Evolutionary conservation across 2,329 filamentous ascomycete species (phyloP).

Genomic region (Alternaria ethzedia): DNA sequence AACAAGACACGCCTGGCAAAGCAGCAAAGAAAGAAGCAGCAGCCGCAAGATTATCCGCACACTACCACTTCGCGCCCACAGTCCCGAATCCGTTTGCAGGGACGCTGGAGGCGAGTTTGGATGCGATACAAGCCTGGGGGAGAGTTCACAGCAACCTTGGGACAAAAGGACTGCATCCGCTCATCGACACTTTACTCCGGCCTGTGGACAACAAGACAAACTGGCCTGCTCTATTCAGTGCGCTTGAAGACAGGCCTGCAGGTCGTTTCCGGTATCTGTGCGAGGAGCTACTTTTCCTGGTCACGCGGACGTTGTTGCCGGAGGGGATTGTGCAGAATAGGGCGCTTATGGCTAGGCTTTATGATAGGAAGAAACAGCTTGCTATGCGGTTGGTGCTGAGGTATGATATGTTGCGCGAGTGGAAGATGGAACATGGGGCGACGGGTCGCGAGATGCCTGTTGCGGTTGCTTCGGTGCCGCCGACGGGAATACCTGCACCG

Average conservation of each 20-base stretch:
- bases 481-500: neutral
- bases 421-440: conserved; percentile 14
- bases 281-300: conserved; percentile 28
- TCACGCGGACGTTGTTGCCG: conserved; percentile 33
- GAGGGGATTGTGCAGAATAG: conserved; percentile 36
- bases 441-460: conserved; percentile 6
- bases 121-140: conserved; percentile 27
- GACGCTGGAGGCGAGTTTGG: conserved; percentile 28
- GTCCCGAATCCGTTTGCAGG: conserved; percentile 32
- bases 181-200: conserved; percentile 16
- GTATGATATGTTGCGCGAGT: conserved; percentile 38
- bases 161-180: neutral
- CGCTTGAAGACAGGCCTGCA: fast-evolving
- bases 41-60: neutral
- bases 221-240: conserved; percentile 13
- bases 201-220: conserved; percentile 12
- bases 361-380: conserved; percentile 25
- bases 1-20: neutral
- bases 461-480: conserved; percentile 10
- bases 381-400: conserved; percentile 27
- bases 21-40: neutral
- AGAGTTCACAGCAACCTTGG: neutral
- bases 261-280: conserved; percentile 8
- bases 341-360: conserved; percentile 22
- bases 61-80: conserved; percentile 28